phyloP scores from a whole-genome alignment of 176 grass and related monocot species.

The Zizania latifolia region DNA sequence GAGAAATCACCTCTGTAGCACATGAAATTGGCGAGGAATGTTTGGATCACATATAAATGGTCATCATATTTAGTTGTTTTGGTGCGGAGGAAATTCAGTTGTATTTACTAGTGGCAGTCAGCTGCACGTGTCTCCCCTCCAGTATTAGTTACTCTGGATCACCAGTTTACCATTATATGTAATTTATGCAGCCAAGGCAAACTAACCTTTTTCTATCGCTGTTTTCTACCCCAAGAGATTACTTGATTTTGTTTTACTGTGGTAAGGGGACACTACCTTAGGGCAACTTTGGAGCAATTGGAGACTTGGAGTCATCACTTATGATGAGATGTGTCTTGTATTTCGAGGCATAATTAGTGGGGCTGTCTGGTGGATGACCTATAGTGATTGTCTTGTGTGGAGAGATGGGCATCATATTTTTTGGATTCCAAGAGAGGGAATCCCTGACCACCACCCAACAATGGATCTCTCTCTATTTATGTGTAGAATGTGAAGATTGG shows the following conservation, averaged over 20 bases:
- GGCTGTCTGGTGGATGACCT: constrained; percentile 19
- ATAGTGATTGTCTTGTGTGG: neutral
- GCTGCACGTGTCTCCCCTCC: neutral
- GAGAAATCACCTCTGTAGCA: neutral
- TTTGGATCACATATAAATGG: constrained; percentile 17
- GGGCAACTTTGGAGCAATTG: too few species aligned
- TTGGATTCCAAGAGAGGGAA: constrained; percentile 17
- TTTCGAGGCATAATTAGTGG: constrained; percentile 43
- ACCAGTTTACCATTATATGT: neutral
- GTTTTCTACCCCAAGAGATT: neutral
- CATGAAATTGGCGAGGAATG: neutral
- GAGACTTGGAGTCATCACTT: too few species aligned
- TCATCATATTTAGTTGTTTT: constrained; percentile 1
- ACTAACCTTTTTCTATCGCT: neutral
- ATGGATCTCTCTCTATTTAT: neutral
- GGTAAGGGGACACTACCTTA: constrained; percentile 1
- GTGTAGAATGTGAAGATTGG: neutral
- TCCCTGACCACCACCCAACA: neutral
- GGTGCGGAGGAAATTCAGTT: neutral
- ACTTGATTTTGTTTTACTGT: neutral
- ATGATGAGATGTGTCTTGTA: constrained; percentile 22
- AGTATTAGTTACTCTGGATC: neutral
- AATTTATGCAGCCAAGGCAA: neutral
- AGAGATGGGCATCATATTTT: constrained; percentile 6
- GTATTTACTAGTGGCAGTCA: neutral